Base-by-base conservation (phyloP, 345 rosid species). In the Eucalyptus sp. region DNA sequence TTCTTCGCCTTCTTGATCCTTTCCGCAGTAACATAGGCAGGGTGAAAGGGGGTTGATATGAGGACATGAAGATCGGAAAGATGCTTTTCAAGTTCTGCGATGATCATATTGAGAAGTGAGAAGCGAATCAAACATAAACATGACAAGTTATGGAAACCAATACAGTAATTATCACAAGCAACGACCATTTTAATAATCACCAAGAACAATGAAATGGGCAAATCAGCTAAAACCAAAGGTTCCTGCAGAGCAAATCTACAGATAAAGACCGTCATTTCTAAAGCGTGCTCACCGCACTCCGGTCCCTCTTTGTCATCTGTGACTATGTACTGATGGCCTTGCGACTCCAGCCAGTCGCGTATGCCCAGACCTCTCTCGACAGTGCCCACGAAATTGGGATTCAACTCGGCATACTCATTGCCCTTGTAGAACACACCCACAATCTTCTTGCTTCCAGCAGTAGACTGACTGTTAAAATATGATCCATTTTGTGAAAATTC, bases 391-490 rank as follows among this genome's bases (percentile, higher is more conserved):
- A 97, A 96, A 88, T 96, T 95, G 33, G 99, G 99, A 87, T 97
- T 96, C 94, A 86, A 91, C 20, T 93, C 27, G 86, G 95, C 97
- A 85, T 95, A 96, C 89, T 96, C 97, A 46, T 95, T 92, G 89
- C 95, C 99, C 93, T 97, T 97, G 95, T 97, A 97, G 92, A 97
- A 97, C 85, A 97, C 99, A 8, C 99, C 99, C 76, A 97, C 99
- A 49, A 97, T 96, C 94, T 97, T 97, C 89, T 96, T 96, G 94
- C 95, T 95, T 56, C 93, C 97, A 4, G 97, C 86, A 89, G 97
- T 94, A 88, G 96, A n/a, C n/a, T n/a, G n/a, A n/a, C n/a, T n/a
- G n/a, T n/a, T n/a, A n/a, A n/a, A n/a, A n/a, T n/a, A n/a, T n/a
- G n/a, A n/a, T n/a, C n/a, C n/a, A n/a, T n/a, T n/a, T n/a, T n/a